Conservation (phyloP, 108 stramenopile genomes). For the Cyclotella sp. region DNA sequence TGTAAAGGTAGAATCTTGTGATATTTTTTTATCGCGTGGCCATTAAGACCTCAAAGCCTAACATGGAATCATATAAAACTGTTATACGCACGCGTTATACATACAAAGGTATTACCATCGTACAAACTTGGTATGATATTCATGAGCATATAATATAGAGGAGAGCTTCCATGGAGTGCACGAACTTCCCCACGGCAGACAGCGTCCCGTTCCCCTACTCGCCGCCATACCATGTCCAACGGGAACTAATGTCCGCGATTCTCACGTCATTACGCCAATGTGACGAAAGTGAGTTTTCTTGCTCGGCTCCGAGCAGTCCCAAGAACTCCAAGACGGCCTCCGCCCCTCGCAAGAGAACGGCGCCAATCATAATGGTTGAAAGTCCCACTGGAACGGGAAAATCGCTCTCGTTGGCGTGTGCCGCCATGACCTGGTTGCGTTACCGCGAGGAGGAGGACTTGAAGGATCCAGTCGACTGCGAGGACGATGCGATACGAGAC, state of each 20-base stretch:
- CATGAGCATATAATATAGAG: too few species aligned
- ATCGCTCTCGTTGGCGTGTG: conserved; percentile 77
- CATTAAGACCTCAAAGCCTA: too few species aligned
- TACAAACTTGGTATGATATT: too few species aligned
- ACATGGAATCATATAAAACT: too few species aligned
- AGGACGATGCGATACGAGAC: background rate
- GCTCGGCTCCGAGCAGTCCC: background rate
- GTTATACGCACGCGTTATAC: too few species aligned
- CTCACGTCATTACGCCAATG: conserved; percentile 52
- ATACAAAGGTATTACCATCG: too few species aligned
- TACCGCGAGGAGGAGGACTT: conserved; percentile 57
- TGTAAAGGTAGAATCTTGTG: too few species aligned
- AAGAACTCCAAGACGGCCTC: background rate
- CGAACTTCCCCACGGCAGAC: conserved; percentile 51
- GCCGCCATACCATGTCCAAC: conserved; percentile 78
- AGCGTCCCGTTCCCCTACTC: conserved; percentile 79
- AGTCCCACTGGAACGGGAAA: conserved; percentile 90
- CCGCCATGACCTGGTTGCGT: conserved; percentile 78
- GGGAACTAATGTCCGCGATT: conserved; percentile 78
- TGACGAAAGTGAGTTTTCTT: background rate
- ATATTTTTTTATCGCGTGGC: too few species aligned
- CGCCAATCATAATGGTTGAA: conserved; percentile 72
- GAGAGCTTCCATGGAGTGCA: too few species aligned
- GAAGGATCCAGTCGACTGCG: conserved; percentile 15
- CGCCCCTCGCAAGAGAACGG: conserved; percentile 21